These are phyloP conservation scores for Thalassiosira delicatula DNA, from an alignment of 352 stramenopile species.

Conservation along the genomic window DNA sequence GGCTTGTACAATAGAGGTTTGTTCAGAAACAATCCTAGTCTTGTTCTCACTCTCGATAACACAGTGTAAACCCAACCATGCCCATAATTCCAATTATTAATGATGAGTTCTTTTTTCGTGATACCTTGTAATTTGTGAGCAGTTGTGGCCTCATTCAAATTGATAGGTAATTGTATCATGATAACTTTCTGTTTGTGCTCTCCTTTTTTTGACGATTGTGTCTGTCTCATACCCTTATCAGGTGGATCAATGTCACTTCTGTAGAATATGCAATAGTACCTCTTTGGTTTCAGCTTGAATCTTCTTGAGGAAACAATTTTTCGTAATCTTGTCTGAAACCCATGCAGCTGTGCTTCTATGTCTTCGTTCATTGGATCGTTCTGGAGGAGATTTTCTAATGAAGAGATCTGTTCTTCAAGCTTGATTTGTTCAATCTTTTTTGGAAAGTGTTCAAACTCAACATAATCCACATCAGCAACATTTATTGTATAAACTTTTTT, in stretches of 20 bases:
- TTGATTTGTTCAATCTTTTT: background rate
- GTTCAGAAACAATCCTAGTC: conserved; percentile 28
- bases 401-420: background rate
- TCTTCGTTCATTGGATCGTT: background rate
- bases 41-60: conserved; percentile 37
- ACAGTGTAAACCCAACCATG: conserved; percentile 47
- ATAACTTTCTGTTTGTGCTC: background rate
- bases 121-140: conserved; percentile 55
- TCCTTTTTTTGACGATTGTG: too few species aligned
- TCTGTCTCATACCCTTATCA: too few species aligned
- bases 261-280: background rate
- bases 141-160: conserved; percentile 48
- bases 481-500: conserved; percentile 47
- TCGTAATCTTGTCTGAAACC: background rate
- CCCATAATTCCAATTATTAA: conserved; percentile 5
- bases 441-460: conserved; percentile 25
- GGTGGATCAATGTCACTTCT: background rate
- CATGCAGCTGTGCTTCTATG: background rate
- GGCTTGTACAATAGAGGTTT: too few species aligned
- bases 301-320: conserved; percentile 3
- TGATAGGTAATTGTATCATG: conserved; percentile 20
- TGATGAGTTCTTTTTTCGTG: conserved; percentile 45
- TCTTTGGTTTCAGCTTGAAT: conserved; percentile 6
- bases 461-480: conserved; percentile 45
- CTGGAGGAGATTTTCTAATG: background rate